phyloP scores from a whole-genome alignment of 1,139 yeast species.

The Arxiozyma heterogenica region DNA sequence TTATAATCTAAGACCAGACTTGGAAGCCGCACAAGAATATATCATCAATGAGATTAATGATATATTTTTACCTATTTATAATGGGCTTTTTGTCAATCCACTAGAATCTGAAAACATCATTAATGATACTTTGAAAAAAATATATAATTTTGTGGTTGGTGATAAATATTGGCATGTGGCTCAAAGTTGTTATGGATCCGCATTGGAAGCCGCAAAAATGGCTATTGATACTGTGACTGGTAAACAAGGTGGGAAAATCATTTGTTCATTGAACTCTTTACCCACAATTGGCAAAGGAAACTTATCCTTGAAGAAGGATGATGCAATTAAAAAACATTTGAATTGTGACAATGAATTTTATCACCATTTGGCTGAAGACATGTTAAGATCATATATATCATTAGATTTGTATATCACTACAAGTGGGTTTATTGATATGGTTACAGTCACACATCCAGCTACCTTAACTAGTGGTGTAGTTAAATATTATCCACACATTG shows the following conservation, averaged over 20 bases:
- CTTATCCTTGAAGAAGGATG: constrained; percentile 45
- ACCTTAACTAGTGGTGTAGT: constrained; percentile 66
- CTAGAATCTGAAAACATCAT: constrained; percentile 53
- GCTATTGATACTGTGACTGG: constrained; percentile 50
- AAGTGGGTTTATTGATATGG: constrained; percentile 57
- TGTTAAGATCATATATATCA: constrained; percentile 55
- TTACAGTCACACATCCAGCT: constrained; percentile 62
- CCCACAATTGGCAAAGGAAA: constrained; percentile 85
- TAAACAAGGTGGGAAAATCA: constrained; percentile 70
- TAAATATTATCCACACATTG: constrained; percentile 58
- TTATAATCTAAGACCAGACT: constrained; percentile 52
- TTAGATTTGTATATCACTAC: constrained; percentile 69
- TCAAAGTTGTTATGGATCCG: constrained; percentile 76
- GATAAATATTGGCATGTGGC: constrained; percentile 41
- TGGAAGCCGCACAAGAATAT: constrained; percentile 54
- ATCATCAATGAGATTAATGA: constrained; percentile 68
- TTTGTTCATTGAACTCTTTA: constrained; percentile 54
- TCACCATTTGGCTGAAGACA: constrained; percentile 49
- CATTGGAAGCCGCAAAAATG: constrained; percentile 57
- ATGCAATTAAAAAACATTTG: constrained; percentile 52
- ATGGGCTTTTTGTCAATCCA: constrained; percentile 78
- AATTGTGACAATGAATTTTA: constrained; percentile 58
- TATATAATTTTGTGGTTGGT: constrained; percentile 42
- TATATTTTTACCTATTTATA: constrained; percentile 70
- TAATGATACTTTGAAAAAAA: constrained; percentile 55